Base-by-base conservation (phyloP, 345 rosid species). In the Microcos paniculata region DNA sequence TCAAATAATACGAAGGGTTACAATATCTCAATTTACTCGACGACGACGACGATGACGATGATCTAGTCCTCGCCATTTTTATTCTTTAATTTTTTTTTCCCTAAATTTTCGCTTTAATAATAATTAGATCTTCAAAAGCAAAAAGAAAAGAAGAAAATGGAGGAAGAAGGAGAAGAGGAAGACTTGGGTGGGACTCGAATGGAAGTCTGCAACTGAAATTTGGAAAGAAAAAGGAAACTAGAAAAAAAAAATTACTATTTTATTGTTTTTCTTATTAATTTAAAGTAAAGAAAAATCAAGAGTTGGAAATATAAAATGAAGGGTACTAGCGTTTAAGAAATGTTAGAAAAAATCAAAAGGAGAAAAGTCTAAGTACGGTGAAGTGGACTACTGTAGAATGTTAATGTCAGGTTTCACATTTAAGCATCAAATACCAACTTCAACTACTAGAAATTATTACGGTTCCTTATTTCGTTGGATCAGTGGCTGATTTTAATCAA, bases 1-100 rank as follows among this genome's bases (percentile, higher is more conserved):
- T 90, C 62, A 88, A 82, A 71, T 88, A 90, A 82, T 87, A 88
- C 7, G 90, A 70, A 0, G 91, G 94, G 70, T 85, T 86, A 59
- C 87, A 86, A 56, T 86, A 88, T 69, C 90, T 78, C 86, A 86
- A 88, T 62, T 62, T 68, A 72, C 78, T 74, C 13, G 85, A 63
- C 24, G 40, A 35, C 13, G 85, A 63, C 24, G 40, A 35, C 6
- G 85, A 80, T 9, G 84, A 73, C 15, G 86, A 86, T 49, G 89
- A 87, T 87, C 90, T 86, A 58, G 62, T 71, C 83, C 88, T 84
- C 62, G 73, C 73, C 73, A 70, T 70, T 51, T 51, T 31, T 70
- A 4, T 11, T 19, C 30, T 49, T 4, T 31, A 16, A 26, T 42
- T 30, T 9, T 0, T 23, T 24, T 64, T 24, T 26, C 13, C 26